Evolutionary conservation across 345 rosid genomes (phyloP), one percentile per base, ranked within the genome.

Genomic region (Lumnitzera racemosa): DNA sequence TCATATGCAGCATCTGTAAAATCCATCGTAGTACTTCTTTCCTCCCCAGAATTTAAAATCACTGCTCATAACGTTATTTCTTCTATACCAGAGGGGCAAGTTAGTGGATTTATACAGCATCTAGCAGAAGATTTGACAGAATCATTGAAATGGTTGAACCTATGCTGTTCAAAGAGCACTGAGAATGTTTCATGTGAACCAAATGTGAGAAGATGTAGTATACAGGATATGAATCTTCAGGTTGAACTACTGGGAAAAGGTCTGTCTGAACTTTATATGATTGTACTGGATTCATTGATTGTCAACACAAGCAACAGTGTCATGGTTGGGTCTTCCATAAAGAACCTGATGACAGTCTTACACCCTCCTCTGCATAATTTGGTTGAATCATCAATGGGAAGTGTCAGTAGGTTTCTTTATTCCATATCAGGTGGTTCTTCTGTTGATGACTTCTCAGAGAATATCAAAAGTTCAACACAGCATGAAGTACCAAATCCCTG

Each of bases 51-150:
- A 49, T 69, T 88, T 70, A 81, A 79, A 75, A 73, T 74, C 51
- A 85, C 89, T 52, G 55, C 85, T 61, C 76, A 74, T 63, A 72
- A 67, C 46, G 88, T 83, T 61, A 67, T 82, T 64, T 78, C 73
- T 64, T 80, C 79, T 69, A 76, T 84, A 67, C 96, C 97, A 72
- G 97, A 88, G 81, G 97, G 95, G 66, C 99, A 90, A 78, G 90
- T 78, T 27, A 70, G 90, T 78, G 84, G 76, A 62, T 85, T 82
- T 63, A 66, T 90, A 58, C 76, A 57, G 66, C 80, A 76, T 60
- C 75, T 90, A 80, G 74, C 77, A 9, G 67, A 64, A 51, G 96
- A 88, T 78, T 48, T 86, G 53, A 76, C 80, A 58, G 80, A 83
- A 72, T 74, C 90, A 61, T 56, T 84, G 66, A 70, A 74, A 57